Conservation (phyloP, 768 basidiomycete genomes). For the Mycena indigotica region DNA sequence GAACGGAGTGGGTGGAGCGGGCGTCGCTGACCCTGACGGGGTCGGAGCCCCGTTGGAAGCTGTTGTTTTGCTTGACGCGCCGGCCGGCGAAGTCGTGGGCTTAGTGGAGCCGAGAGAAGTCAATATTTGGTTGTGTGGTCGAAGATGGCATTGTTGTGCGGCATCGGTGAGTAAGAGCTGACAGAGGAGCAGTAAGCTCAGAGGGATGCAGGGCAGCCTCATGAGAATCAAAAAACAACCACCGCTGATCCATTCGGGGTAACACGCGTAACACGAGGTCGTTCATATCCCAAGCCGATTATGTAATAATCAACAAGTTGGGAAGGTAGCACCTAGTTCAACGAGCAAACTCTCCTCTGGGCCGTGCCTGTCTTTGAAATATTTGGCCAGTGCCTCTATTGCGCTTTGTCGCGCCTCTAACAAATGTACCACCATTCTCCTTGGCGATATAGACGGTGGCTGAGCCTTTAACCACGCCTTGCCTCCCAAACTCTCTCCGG, state of each 20-base stretch:
- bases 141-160: conserved; percentile 36
- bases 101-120: background rate
- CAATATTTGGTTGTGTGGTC: conserved; percentile 5
- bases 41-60: background rate
- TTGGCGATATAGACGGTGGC: conserved; percentile 25
- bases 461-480: conserved; percentile 16
- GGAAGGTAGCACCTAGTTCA: background rate
- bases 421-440: conserved; percentile 34
- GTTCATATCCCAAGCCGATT: background rate
- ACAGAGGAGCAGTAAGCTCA: conserved; percentile 27
- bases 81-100: conserved; percentile 1
- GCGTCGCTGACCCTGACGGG: background rate
- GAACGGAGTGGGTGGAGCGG: conserved; percentile 38
- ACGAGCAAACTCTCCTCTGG: background rate
- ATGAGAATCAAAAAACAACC: conserved; percentile 3
- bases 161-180: conserved; percentile 20
- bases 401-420: conserved; percentile 36
- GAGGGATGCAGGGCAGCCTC: conserved; percentile 18
- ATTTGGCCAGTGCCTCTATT: conserved; percentile 22
- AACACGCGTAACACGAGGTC: background rate
- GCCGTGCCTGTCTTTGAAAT: conserved; percentile 22
- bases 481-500: conserved; percentile 16
- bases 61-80: conserved; percentile 15
- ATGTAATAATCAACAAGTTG: no score
- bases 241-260: background rate